Conservation (phyloP, 805 yeast genomes). For the Candida sithepensis region DNA sequence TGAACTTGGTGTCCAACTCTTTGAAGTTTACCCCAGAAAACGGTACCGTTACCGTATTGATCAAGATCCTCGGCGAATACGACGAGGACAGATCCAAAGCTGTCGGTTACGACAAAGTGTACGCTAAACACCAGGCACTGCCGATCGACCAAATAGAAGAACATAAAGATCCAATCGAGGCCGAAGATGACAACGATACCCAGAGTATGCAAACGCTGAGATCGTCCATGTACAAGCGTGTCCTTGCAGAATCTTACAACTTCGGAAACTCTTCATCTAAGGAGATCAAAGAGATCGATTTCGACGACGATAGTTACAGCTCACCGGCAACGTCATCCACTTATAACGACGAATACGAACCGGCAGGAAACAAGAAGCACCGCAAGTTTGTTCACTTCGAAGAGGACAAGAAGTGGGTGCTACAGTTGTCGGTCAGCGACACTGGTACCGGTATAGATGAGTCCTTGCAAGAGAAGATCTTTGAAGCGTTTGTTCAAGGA, state of each 20-base stretch:
- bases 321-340: slow-evolving; percentile 8
- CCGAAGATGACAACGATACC: slow-evolving; percentile 8
- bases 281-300: slow-evolving; percentile 11
- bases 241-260: slow-evolving; percentile 39
- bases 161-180: not conserved
- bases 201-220: slow-evolving; percentile 26
- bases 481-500: slow-evolving; percentile 97
- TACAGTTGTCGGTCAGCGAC: slow-evolving; percentile 74
- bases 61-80: slow-evolving; percentile 67
- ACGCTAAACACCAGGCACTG: slow-evolving; percentile 31
- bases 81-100: slow-evolving; percentile 48
- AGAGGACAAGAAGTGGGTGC: slow-evolving; percentile 45
- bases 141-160: no score
- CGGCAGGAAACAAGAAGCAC: slow-evolving; percentile 11
- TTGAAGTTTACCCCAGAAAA: slow-evolving; percentile 89
- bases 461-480: slow-evolving; percentile 74
- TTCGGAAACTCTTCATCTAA: slow-evolving; percentile 14
- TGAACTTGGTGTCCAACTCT: slow-evolving; percentile 89
- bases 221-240: slow-evolving; percentile 36
- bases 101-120: slow-evolving; percentile 43
- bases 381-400: slow-evolving; percentile 17
- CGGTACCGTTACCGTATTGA: slow-evolving; percentile 68
- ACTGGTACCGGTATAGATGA: slow-evolving; percentile 95
- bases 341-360: slow-evolving; percentile 20
- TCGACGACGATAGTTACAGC: slow-evolving; percentile 2